Evolutionary conservation across 148 eudicot genomes (phyloP).

Genomic region (Heliosperma pusillum): DNA sequence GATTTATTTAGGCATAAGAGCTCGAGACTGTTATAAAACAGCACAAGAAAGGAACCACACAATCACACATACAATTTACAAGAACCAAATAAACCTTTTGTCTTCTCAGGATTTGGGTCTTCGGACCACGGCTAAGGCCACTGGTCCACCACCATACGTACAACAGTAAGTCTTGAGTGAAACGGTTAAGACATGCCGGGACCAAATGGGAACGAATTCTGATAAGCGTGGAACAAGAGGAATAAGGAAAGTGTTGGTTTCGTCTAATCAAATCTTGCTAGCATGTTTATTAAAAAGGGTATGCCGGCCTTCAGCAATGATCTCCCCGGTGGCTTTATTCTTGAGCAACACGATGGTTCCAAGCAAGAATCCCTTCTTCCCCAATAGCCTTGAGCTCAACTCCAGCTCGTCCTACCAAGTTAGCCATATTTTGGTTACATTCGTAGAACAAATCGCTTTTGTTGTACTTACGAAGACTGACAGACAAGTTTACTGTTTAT

Average conservation of each 20-base stretch:
- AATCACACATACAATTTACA: too few species aligned
- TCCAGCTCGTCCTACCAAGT: slow-evolving; percentile 70
- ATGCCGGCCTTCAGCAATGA: slow-evolving; percentile 70
- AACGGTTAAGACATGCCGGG: not conserved
- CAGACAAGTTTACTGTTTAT: not conserved
- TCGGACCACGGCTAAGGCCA: not conserved
- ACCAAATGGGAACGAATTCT: not conserved
- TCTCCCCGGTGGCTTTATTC: slow-evolving; percentile 57
- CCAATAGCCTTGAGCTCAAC: slow-evolving; percentile 46
- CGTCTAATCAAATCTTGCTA: slow-evolving; percentile 41
- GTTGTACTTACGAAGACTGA: not conserved
- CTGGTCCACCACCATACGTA: not conserved
- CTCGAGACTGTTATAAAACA: not conserved
- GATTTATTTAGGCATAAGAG: too few species aligned
- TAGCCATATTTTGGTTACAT: not conserved
- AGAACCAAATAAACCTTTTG: too few species aligned
- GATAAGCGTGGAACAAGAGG: not conserved
- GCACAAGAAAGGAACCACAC: not conserved
- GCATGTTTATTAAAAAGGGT: slow-evolving; percentile 46
- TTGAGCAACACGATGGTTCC: slow-evolving; percentile 49
- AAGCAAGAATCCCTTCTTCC: slow-evolving; percentile 43
- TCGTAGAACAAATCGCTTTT: not conserved
- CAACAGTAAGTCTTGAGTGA: not conserved
- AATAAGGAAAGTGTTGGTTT: not conserved
- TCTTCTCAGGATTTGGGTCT: not conserved